Conservation (phyloP, 768 basidiomycete genomes). For the Postia placenta region DNA sequence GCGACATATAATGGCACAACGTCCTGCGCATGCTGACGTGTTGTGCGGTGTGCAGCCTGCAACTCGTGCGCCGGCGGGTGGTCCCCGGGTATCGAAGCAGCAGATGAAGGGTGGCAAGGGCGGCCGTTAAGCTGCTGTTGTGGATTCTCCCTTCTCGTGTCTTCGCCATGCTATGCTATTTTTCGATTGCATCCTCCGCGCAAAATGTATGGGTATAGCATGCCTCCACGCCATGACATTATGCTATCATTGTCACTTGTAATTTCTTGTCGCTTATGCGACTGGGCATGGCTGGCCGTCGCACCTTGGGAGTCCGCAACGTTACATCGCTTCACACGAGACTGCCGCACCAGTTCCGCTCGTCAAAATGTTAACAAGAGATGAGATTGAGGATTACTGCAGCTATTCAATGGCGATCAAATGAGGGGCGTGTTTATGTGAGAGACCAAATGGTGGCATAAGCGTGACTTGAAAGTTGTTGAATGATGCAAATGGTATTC, state of each 20-base stretch:
- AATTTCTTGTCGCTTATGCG: no score
- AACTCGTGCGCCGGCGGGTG: constrained; percentile 45
- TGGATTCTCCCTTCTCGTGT: neutral
- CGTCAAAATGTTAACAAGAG: no score
- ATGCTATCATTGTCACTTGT: constrained; percentile 5
- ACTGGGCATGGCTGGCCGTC: no score
- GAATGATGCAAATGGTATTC: no score
- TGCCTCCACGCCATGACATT: constrained; percentile 4
- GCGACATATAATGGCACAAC: constrained; percentile 13
- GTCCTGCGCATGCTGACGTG: neutral
- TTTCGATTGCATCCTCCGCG: neutral
- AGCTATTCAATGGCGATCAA: no score
- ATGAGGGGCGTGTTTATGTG: no score
- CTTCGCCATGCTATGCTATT: neutral
- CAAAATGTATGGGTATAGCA: constrained; percentile 8
- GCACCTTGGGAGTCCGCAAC: no score
- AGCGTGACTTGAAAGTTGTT: no score
- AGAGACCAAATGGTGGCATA: no score
- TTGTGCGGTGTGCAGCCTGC: constrained; percentile 38
- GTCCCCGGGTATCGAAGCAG: constrained; percentile 90
- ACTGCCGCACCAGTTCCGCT: no score
- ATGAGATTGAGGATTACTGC: no score
- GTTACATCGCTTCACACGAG: no score
- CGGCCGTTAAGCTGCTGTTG: constrained; percentile 45
- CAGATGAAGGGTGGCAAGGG: constrained; percentile 91